A percentile compares a stretch with the other conserved stretches of the same genome.
Conservation (phyloP, 768 basidiomycete genomes). For the Naganishia vishniacii region DNA sequence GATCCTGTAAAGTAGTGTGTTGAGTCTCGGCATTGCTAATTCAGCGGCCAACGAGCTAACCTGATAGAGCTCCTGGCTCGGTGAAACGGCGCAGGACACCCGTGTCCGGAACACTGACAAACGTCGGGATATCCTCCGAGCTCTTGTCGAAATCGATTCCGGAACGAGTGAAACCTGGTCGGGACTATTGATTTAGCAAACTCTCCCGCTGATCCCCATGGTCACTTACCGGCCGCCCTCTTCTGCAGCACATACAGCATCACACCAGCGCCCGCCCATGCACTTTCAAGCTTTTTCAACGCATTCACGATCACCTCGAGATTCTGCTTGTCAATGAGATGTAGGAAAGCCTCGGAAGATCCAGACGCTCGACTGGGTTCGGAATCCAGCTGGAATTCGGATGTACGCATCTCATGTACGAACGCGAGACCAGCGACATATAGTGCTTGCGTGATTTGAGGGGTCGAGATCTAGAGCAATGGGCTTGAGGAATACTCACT, state of each 20-base stretch:
- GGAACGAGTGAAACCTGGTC: constrained; percentile 5
- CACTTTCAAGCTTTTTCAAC: constrained; percentile 25
- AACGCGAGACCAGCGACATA: constrained; percentile 30
- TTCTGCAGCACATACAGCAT: constrained; percentile 26
- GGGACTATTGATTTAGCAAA: neutral
- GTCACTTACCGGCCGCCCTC: constrained; percentile 14
- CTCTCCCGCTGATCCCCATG: neutral
- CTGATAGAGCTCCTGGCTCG: constrained; percentile 10
- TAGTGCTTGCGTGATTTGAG: constrained; percentile 30
- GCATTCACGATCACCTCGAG: constrained; percentile 28
- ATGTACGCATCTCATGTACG: constrained; percentile 17
- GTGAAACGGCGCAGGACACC: constrained; percentile 43
- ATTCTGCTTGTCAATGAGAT: constrained; percentile 30
- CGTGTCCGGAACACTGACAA: constrained; percentile 44
- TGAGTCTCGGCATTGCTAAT: too few species aligned
- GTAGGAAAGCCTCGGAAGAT: constrained; percentile 17
- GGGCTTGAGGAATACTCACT: neutral
- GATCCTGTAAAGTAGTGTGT: neutral
- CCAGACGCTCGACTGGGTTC: neutral
- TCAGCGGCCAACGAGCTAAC: too few species aligned
- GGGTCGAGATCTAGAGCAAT: constrained; percentile 22
- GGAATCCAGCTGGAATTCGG: constrained; percentile 2
- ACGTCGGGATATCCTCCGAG: constrained; percentile 32
- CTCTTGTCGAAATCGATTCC: constrained; percentile 19
- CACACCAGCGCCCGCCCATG: constrained; percentile 29